Conservation (phyloP, 2,329 filamentous ascomycete genomes). For the Amylocarpus encephaloides region DNA sequence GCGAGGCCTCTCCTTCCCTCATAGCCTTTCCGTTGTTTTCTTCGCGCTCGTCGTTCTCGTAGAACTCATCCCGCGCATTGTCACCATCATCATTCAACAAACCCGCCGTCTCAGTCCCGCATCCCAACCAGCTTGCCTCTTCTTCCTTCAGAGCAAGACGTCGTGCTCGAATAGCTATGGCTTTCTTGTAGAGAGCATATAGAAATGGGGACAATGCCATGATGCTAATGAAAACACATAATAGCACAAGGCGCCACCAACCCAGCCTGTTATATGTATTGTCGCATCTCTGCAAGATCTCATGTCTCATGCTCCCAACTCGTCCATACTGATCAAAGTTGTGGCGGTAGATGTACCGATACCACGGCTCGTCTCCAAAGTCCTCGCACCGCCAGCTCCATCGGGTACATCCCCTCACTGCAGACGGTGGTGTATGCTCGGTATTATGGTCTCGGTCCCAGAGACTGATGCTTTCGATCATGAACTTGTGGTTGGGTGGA, state of each 20-base stretch:
- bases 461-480: not conserved
- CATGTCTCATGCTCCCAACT: conserved; percentile 15
- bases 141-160: too few relatives aligned
- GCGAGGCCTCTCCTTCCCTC: too few relatives aligned
- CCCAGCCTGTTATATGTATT: conserved; percentile 12
- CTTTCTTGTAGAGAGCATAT: conserved; percentile 9
- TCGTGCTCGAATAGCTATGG: too few relatives aligned
- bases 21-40: too few relatives aligned
- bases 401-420: conserved; percentile 12
- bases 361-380: conserved; percentile 14
- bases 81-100: too few relatives aligned
- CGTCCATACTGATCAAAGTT: conserved; percentile 20
- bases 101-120: too few relatives aligned
- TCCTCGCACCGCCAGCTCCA: conserved; percentile 19
- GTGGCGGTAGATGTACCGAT: conserved; percentile 18
- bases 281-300: conserved; percentile 13
- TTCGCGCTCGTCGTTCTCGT: too few relatives aligned
- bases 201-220: conserved; percentile 13
- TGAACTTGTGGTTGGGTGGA: not conserved
- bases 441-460: not conserved
- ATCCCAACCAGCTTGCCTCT: too few relatives aligned
- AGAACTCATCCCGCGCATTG: too few relatives aligned
- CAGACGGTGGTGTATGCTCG: not conserved
- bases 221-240: conserved; percentile 11
- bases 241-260: conserved; percentile 6